Evolutionary conservation across 2,329 filamentous ascomycete genomes (phyloP).

Genomic region (Fusarium sp.): DNA sequence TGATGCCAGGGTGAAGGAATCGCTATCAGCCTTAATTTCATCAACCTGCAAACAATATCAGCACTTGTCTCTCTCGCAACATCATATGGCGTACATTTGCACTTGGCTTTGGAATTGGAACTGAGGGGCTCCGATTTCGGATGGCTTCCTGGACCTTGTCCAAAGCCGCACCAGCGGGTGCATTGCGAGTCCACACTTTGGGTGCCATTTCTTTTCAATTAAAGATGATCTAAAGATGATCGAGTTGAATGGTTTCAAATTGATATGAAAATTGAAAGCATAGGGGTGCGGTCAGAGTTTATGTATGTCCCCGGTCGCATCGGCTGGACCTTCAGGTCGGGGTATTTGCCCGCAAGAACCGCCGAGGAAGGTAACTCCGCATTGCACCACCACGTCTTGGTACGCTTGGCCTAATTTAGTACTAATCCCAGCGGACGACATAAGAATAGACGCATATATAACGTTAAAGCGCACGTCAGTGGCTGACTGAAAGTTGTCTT

Average conservation of each 20-base stretch:
- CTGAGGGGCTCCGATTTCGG: conserved; percentile 17
- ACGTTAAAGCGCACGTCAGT: too few relatives aligned
- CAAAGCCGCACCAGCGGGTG: conserved; percentile 22
- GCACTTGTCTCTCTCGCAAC: background rate
- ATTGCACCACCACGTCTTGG: background rate
- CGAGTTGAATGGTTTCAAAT: background rate
- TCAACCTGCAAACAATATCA: conserved; percentile 40
- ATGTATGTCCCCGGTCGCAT: background rate
- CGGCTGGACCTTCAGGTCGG: conserved; percentile 34
- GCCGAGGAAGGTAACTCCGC: conserved; percentile 1
- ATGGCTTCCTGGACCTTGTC: conserved; percentile 39
- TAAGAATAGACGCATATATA: background rate
- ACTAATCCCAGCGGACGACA: background rate
- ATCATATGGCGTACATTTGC: conserved; percentile 31
- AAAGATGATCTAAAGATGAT: background rate
- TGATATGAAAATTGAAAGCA: background rate
- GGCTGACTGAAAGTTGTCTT: too few relatives aligned
- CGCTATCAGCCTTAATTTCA: conserved; percentile 50
- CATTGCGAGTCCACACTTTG: conserved; percentile 30
- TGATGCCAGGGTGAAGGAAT: conserved; percentile 59
- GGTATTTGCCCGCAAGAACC: conserved; percentile 10
- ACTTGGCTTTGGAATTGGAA: conserved; percentile 31
- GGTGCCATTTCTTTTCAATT: conserved; percentile 18
- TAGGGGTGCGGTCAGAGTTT: conserved; percentile 1
- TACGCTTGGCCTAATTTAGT: background rate